Conservation (phyloP, 495 filamentous ascomycete genomes). For the Stereocaulon alpinum region DNA sequence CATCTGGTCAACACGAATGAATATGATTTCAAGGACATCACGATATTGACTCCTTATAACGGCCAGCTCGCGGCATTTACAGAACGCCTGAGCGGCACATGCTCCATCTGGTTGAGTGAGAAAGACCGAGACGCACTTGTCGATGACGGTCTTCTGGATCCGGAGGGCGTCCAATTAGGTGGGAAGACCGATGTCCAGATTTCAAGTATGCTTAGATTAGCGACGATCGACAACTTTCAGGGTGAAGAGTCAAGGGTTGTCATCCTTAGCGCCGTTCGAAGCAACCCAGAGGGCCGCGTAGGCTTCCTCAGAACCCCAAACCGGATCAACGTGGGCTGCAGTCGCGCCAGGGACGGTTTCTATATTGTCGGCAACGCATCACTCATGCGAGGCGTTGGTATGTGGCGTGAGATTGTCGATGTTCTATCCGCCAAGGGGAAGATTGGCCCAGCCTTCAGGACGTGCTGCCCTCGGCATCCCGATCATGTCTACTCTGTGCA, state of each 20-base stretch:
- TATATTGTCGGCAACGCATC: slow-evolving; percentile 63
- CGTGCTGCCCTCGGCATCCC: slow-evolving; percentile 57
- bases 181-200: slow-evolving; percentile 31
- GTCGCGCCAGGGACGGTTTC: slow-evolving; percentile 66
- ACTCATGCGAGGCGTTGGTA: slow-evolving; percentile 43
- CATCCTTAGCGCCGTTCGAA: slow-evolving; percentile 62
- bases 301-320: slow-evolving; percentile 66
- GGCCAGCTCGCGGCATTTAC: slow-evolving; percentile 22
- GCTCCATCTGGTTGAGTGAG: slow-evolving; percentile 37
- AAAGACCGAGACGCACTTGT: slow-evolving; percentile 50
- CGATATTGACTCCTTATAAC: slow-evolving; percentile 22
- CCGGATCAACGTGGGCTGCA: slow-evolving; percentile 66
- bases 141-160: slow-evolving; percentile 27
- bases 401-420: slow-evolving; percentile 56
- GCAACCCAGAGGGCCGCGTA: slow-evolving; percentile 48
- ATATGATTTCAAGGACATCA: slow-evolving; percentile 20
- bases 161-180: slow-evolving; percentile 11
- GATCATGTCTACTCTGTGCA: slow-evolving; percentile 40
- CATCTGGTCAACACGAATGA: slow-evolving; percentile 23
- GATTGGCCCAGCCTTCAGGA: slow-evolving; percentile 43
- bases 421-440: slow-evolving; percentile 39
- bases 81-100: slow-evolving; percentile 21
- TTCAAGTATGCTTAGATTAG: slow-evolving; percentile 44
- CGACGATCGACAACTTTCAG: slow-evolving; percentile 66
- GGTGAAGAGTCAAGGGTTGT: slow-evolving; percentile 70